Percentiles rank a stretch among this genome's conserved stretches.
Evolutionary conservation across 805 yeast species (phyloP).

Genomic region (Candida oleophila): DNA sequence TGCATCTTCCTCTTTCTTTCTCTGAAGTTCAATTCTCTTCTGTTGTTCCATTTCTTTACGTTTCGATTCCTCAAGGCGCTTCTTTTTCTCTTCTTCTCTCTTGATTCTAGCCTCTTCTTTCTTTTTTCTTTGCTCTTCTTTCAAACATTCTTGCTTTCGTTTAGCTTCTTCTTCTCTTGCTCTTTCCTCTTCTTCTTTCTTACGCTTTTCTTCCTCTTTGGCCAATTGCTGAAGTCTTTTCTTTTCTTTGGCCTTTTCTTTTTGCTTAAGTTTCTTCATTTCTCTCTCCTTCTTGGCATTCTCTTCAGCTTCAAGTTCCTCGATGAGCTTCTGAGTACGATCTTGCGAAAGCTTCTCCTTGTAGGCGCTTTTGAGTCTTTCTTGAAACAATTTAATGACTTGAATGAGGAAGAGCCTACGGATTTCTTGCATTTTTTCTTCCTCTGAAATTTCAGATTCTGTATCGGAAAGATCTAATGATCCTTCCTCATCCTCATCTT

Average conservation of each 20-base stretch:
- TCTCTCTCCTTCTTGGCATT: constrained; percentile 62
- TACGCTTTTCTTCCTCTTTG: constrained; percentile 58
- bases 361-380: constrained; percentile 70
- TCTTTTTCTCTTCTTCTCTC: constrained; percentile 51
- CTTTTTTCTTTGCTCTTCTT: constrained; percentile 36
- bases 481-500: constrained; percentile 42
- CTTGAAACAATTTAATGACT: constrained; percentile 74
- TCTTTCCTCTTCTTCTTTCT: constrained; percentile 53
- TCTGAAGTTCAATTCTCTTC: constrained; percentile 28
- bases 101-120: constrained; percentile 39
- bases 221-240: constrained; percentile 60
- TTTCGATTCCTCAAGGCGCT: constrained; percentile 34
- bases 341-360: constrained; percentile 81
- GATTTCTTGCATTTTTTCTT: constrained; percentile 71
- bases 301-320: constrained; percentile 71
- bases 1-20: constrained; percentile 28
- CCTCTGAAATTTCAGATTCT: constrained; percentile 45
- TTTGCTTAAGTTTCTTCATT: constrained; percentile 61
- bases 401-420: constrained; percentile 77
- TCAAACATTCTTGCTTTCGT: constrained; percentile 31
- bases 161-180: constrained; percentile 30
- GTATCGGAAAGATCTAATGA: constrained; percentile 37
- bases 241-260: constrained; percentile 71
- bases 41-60: constrained; percentile 32
- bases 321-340: constrained; percentile 57